Percentiles rank a stretch among this genome's conserved stretches.
phyloP scores from a whole-genome alignment of 1,284 basidiomycete genomes.

The Ganoderma multipileum region DNA sequence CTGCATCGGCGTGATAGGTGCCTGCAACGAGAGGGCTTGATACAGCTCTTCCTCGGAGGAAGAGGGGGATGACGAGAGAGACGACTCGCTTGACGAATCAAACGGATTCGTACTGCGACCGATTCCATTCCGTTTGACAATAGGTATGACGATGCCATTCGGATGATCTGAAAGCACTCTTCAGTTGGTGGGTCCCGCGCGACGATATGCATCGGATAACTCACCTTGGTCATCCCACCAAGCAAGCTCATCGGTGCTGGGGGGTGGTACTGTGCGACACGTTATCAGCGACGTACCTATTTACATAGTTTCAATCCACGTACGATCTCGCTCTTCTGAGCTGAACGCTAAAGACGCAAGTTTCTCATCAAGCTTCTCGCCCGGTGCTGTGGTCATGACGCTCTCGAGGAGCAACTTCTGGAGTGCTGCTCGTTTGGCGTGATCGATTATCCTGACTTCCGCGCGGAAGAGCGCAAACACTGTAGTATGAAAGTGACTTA shows the following conservation, averaged over 20 bases:
- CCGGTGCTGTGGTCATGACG: constrained; percentile 62
- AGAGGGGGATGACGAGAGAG: constrained; percentile 74
- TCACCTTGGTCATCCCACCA: constrained; percentile 82
- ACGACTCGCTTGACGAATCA: constrained; percentile 67
- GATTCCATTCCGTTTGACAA: constrained; percentile 44
- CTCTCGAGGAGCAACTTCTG: constrained; percentile 73
- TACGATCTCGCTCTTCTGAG: constrained; percentile 49
- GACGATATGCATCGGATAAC: constrained; percentile 23
- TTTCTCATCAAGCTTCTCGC: constrained; percentile 77
- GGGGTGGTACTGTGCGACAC: constrained; percentile 68
- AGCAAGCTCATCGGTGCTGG: constrained; percentile 73
- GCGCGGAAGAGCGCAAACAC: constrained; percentile 88
- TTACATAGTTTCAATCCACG: constrained; percentile 18
- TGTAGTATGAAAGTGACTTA: constrained; percentile 35
- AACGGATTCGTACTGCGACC: constrained; percentile 66
- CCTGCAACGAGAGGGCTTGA: constrained; percentile 61
- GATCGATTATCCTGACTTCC: constrained; percentile 82
- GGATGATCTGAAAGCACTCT: constrained; percentile 66
- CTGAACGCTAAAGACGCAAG: constrained; percentile 53
- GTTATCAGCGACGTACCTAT: background rate
- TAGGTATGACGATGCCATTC: constrained; percentile 64
- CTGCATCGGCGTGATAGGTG: constrained; percentile 54
- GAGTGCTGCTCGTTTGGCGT: constrained; percentile 73
- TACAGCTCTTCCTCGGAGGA: constrained; percentile 85
- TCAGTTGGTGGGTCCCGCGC: constrained; percentile 9